Conservation (phyloP, 1,139 yeast species). For the Saccharomyces hybrid region DNA sequence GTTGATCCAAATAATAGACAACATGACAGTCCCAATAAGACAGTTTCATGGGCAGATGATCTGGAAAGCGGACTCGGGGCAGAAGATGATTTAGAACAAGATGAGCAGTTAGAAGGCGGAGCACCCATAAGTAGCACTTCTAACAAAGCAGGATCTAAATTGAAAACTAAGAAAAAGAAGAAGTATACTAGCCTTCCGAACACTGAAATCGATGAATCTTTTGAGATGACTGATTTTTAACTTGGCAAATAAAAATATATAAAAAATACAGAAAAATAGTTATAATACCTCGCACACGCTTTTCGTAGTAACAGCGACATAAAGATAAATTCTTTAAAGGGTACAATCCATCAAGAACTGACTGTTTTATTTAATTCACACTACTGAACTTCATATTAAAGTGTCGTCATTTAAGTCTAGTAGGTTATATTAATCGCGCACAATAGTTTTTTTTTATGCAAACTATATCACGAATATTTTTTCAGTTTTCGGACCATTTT, state of each 20-base stretch:
- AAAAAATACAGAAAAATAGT: neutral
- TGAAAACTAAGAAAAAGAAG: slow-evolving; percentile 12
- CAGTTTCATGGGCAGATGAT: slow-evolving; percentile 34
- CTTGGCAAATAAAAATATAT: neutral
- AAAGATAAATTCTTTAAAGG: neutral
- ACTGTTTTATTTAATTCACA: too few species aligned
- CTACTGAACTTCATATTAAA: too few species aligned
- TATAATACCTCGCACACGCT: neutral
- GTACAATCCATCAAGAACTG: too few species aligned
- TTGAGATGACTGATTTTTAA: slow-evolving; percentile 18
- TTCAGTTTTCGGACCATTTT: too few species aligned
- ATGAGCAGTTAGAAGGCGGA: slow-evolving; percentile 5
- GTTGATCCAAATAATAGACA: slow-evolving; percentile 19
- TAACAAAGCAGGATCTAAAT: neutral
- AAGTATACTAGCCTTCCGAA: slow-evolving; percentile 19
- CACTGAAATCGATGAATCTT: slow-evolving; percentile 16
- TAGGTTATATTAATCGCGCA: too few species aligned
- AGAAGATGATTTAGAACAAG: slow-evolving; percentile 16
- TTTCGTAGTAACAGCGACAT: neutral
- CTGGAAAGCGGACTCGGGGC: slow-evolving; percentile 32
- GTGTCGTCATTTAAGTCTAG: too few species aligned
- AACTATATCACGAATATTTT: too few species aligned
- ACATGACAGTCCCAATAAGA: slow-evolving; percentile 20
- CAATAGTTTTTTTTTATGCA: too few species aligned
- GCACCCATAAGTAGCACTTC: neutral